Evolutionary conservation across 352 stramenopile species (phyloP), one percentile per base, ranked within the genome.

Genomic region (Globisporangium megalacanthum): DNA sequence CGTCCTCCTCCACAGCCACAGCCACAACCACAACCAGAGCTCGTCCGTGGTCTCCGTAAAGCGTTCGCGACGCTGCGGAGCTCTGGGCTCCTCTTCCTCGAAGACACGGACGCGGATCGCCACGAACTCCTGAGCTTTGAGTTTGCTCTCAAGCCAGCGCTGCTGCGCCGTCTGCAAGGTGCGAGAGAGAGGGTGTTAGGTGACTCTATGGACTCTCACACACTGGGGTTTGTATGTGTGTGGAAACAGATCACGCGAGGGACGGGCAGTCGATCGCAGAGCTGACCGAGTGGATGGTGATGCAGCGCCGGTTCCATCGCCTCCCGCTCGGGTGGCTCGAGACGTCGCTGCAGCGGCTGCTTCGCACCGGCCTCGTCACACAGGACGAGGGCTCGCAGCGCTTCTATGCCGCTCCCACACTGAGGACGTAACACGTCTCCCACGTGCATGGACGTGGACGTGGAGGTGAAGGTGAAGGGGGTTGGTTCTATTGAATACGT

Each of bases 121-220:
- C 72, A 92, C 58, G 49, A 80, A n/a, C 52, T 92, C 25, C 59
- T 88, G 29, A 88, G 58, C 25, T 83, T 76, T 49, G 64, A 80
- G 39, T 63, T 67, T 17, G 61, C 54, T 5, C 62, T 91, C 17
- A 70, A 64, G 14, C 78, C 81, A 31, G 68, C 68, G 25, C 58
- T 91, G 42, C 49, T 83, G 14, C 58, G 66, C 9, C 52, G 75
- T 13, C 41, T 87, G 0, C 49, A 19, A 69, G 64, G 79, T 86
- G 54, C 19, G 66, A 59, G 22, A 6, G 13, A 46, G 15, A 46
- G 13, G 39, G 10, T 45, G 39, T 14, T 45, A 45, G 39, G 2
- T 19, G 13, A n/a, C n/a, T n/a, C 11, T 41, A 35, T 4, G 4
- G 22, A n/a, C 14, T 20, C 25, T 29, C 25, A 29, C 25, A 29